These are phyloP conservation scores for Plasmodium gaboni DNA, from an alignment of 169 alveolate genomes.

Conservation along the genomic window DNA sequence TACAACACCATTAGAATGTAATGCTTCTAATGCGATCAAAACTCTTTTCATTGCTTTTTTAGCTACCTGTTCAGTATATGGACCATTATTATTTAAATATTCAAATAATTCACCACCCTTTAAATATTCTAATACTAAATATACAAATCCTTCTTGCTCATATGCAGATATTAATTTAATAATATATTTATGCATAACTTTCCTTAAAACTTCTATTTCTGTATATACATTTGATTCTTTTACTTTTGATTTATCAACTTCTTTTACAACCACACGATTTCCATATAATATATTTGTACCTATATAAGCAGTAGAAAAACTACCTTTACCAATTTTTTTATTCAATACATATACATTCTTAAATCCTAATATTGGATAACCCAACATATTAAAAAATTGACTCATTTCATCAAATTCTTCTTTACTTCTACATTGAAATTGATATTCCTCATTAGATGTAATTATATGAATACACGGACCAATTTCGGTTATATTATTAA, in stretches of 20 bases:
- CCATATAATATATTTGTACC: constrained; percentile 82
- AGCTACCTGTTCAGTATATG: constrained; percentile 91
- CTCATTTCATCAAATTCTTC: constrained; percentile 75
- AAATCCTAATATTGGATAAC: constrained; percentile 71
- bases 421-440: constrained; percentile 73
- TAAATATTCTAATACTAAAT: constrained; percentile 92
- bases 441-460: constrained; percentile 71
- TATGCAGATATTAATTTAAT: constrained; percentile 88
- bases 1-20: constrained; percentile 90
- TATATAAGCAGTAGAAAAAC: constrained; percentile 82
- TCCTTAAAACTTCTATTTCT: constrained; percentile 88
- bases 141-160: constrained; percentile 87
- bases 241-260: constrained; percentile 82
- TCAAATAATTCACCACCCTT: constrained; percentile 93
- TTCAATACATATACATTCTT: constrained; percentile 74
- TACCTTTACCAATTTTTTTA: constrained; percentile 81
- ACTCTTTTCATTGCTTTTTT: constrained; percentile 88
- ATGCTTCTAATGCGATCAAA: constrained; percentile 90
- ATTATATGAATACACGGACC: constrained; percentile 76
- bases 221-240: constrained; percentile 84
- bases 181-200: constrained; percentile 88
- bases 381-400: constrained; percentile 71
- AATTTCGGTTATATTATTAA: constrained; percentile 69
- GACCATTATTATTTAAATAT: constrained; percentile 89
- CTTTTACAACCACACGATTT: constrained; percentile 81